Base-by-base conservation (phyloP, 768 basidiomycete species). In the Saitozyma sp. region DNA sequence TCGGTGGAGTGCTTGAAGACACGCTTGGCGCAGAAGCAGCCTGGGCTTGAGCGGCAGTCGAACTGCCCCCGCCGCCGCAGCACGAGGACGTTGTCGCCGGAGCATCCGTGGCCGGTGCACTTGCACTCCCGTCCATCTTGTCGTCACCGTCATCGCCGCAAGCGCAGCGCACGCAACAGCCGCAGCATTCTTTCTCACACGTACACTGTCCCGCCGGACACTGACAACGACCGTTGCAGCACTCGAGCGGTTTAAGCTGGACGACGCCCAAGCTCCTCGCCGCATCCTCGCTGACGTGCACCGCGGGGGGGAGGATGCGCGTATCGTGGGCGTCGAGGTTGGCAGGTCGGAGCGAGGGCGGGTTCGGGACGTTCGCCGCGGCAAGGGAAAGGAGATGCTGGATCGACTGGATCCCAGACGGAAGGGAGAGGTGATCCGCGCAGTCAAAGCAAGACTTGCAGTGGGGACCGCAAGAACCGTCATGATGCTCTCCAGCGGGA, bases 151-250 rank as follows among this genome's bases (percentile, higher is more conserved):
- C 74, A 29, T 70, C 68, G 6, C 63, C 71, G 50, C 77, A 78
- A 10, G 66, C 63, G 60, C 77, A 78, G 37, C 73, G 64, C 9
- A 71, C 54, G 58, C 77, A 78, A 53, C 78, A 79, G 2, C 78
- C 78, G 58, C 79, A 80, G 59, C 79, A 79, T 8, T 78, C 77
- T 40, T 71, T 67, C 59, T 72, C 68, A 59, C 79, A 80, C 2
- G 66, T 68, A 52, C 79, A 80, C 39, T 74, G 50, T 3, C 78
- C 78, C 1, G 76, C 70, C 3, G 70, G 50, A 60, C 79, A 79
- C 52, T 74, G 71, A 61, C 79, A 80, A 42, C 77, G 65, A 8
- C 77, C 77, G 50, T 77, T 77, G 52, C 77, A 78, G 61, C 77
- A 78, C 63, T 78, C 71, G 13, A 78, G 69, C 1, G 77, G 77